Evolutionary conservation across 805 yeast species (phyloP), one percentile per base, ranked within the genome.

Genomic region (Metschnikowia shivogae): DNA sequence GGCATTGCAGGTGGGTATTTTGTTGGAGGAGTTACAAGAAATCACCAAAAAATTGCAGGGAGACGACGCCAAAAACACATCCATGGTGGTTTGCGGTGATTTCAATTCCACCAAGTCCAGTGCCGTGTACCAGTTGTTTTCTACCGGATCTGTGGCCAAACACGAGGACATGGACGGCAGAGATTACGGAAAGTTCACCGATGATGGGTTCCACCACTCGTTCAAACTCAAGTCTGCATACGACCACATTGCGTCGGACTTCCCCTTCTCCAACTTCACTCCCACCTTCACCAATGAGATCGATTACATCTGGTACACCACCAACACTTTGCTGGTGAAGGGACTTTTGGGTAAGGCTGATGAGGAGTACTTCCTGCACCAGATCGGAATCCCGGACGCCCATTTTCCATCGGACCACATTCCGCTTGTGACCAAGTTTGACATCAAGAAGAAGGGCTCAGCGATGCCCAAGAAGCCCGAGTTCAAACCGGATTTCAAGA

Each of bases 301-400:
- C 67, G 99, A 93, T 69, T 93, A 93, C 63, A 83, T 93, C 47
- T 95, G 98, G 96, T 89, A 86, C 66, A 81, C 96, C 2, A 86
- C 96, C 7, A 74, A 82, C 11, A 73, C 81, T n/a, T 72, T 93
- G 50, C 78, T 83, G 45, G 96, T 93, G 7, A 82, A 82, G 55
- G 97, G 97, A 7, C 68, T 93, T 56, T 70, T 92, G 44, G 98
- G 97, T 24, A 80, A 81, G 55, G 80, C 90, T 35, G 97, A 92
- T 62, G 74, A 74, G 37, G 86, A 84, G 3, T 93, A 93, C 62
- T 74, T 84, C 38, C 70, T 77, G 45, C 82, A 82, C 54, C 81
- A 81, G 49, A 84, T 93, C 61, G 99, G 98, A 6, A 82, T 93
- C 65, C 99, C 99, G 17, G 88, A 88, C 60, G 88, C 89, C 19